phyloP scores from a whole-genome alignment of 1,139 yeast genomes.

The Kazachstania sp. region DNA sequence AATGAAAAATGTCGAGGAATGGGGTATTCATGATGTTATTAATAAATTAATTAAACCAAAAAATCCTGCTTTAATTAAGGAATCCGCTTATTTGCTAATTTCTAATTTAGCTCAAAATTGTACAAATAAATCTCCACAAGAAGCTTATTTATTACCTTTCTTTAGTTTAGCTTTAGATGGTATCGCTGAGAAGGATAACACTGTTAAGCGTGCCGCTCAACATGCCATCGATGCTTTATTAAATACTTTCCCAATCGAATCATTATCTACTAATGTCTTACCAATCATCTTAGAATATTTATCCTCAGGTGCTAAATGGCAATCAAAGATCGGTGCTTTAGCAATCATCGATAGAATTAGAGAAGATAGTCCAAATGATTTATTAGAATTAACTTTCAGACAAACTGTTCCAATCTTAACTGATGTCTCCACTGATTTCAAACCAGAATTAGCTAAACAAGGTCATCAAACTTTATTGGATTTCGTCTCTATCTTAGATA shows the following conservation, averaged over 20 bases:
- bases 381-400: conserved; percentile 72
- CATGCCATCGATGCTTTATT: conserved; percentile 58
- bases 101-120: conserved; percentile 60
- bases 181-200: conserved; percentile 77
- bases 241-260: conserved; percentile 69
- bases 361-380: conserved; percentile 76
- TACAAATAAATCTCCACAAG: conserved; percentile 63
- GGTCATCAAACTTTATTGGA: conserved; percentile 64
- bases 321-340: conserved; percentile 75
- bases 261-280: conserved; percentile 60
- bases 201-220: conserved; percentile 76
- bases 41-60: conserved; percentile 64
- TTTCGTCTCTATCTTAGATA: conserved; percentile 78
- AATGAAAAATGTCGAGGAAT: conserved; percentile 42
- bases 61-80: conserved; percentile 65
- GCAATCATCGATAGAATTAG: conserved; percentile 62
- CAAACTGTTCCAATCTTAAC: conserved; percentile 77
- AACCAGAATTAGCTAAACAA: conserved; percentile 86
- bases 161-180: conserved; percentile 53
- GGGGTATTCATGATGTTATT: conserved; percentile 57
- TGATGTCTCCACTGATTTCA: conserved; percentile 87
- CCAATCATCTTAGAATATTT: conserved; percentile 56
- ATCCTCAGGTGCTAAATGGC: conserved; percentile 85
- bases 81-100: conserved; percentile 59
- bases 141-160: conserved; percentile 59